These are phyloP conservation scores for Leishmania tropica DNA, from an alignment of 208 protist species.

Conservation along the genomic window DNA sequence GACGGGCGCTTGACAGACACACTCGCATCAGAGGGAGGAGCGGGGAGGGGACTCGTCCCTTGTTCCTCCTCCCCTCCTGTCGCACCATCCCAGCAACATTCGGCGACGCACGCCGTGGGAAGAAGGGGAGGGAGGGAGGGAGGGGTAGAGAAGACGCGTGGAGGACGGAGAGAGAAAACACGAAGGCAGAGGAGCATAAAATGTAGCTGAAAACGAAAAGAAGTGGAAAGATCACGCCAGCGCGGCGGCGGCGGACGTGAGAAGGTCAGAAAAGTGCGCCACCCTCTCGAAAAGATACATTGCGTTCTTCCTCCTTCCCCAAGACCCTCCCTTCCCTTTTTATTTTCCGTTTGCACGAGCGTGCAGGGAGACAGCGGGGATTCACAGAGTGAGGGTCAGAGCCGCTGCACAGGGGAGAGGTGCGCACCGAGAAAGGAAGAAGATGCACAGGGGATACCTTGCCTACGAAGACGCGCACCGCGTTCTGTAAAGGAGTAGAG, in stretches of 20 bases:
- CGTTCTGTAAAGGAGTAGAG: not conserved
- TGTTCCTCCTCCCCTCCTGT: not conserved
- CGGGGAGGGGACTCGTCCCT: not conserved
- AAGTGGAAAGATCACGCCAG: not conserved
- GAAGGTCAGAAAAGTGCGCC: not conserved
- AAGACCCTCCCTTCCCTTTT: not conserved
- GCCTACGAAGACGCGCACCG: not conserved
- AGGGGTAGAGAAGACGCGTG: not conserved
- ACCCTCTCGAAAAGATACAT: not conserved
- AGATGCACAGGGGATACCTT: not conserved
- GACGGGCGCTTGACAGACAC: not conserved
- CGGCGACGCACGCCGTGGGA: too few species aligned
- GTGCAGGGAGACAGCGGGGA: not conserved
- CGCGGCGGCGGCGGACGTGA: not conserved
- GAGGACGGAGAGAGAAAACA: not conserved
- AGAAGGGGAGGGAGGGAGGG: too few species aligned
- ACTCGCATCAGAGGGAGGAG: not conserved
- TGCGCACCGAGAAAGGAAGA: not conserved
- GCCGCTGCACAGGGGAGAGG: not conserved
- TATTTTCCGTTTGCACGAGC: not conserved
- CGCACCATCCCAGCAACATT: not conserved
- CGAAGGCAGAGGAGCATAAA: not conserved
- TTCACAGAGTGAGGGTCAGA: not conserved
- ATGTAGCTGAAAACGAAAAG: not conserved
- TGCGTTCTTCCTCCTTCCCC: not conserved